Evolutionary conservation across 495 filamentous ascomycete species (phyloP).

Genomic region (Annulohypoxylon maeteangense): DNA sequence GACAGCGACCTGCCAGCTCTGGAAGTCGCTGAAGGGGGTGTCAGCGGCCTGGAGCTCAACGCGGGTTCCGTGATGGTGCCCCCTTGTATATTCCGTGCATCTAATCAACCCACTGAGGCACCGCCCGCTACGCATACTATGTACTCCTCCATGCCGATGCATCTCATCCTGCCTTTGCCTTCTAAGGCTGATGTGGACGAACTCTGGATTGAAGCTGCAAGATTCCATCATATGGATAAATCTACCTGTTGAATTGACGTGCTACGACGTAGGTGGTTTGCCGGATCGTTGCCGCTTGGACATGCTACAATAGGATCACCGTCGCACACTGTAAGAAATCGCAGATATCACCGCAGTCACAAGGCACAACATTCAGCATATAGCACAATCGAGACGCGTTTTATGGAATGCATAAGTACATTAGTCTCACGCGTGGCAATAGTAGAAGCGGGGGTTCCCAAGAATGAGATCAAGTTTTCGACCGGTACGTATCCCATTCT

Average conservation of each 20-base stretch:
- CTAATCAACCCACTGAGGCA: slow-evolving; percentile 22
- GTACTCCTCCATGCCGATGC: slow-evolving; percentile 34
- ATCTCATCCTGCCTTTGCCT: slow-evolving; percentile 43
- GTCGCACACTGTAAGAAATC: slow-evolving; percentile 33
- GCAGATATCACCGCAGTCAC: slow-evolving; percentile 40
- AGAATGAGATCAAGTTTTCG: slow-evolving; percentile 38
- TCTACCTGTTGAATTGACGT: slow-evolving; percentile 32
- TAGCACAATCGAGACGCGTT: slow-evolving; percentile 32
- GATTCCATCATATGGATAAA: slow-evolving; percentile 29
- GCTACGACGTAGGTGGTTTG: slow-evolving; percentile 32
- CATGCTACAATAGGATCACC: slow-evolving; percentile 43
- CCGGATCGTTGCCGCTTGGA: slow-evolving; percentile 37
- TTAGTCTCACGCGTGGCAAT: slow-evolving; percentile 45
- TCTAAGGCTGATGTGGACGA: slow-evolving; percentile 43
- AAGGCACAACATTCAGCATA: slow-evolving; percentile 19
- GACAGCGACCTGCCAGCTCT: slow-evolving; percentile 32
- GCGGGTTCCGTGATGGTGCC: slow-evolving; percentile 24
- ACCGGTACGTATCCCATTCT: slow-evolving; percentile 28
- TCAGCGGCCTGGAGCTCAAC: slow-evolving; percentile 28
- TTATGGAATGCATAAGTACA: slow-evolving; percentile 39
- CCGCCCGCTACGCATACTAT: not conserved
- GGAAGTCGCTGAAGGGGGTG: slow-evolving; percentile 13
- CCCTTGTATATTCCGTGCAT: slow-evolving; percentile 36
- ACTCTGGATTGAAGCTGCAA: slow-evolving; percentile 35
- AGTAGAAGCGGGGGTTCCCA: slow-evolving; percentile 36